These are phyloP conservation scores for Balakata baccata DNA, from an alignment of 345 rosid genomes.

Conservation along the genomic window DNA sequence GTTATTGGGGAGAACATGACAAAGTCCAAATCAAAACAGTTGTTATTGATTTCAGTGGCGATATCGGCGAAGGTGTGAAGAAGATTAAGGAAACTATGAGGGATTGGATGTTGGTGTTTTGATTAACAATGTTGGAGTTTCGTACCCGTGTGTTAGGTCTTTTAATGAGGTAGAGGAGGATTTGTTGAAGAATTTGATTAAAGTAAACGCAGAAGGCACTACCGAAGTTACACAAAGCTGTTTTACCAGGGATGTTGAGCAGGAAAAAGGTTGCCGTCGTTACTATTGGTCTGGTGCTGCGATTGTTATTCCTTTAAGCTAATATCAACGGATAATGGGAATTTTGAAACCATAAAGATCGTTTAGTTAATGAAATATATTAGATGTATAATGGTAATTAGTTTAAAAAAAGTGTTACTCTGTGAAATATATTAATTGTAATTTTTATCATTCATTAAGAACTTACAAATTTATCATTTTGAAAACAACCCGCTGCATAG, in stretches of 20 bases:
- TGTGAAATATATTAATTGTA: no score
- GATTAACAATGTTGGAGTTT: slow-evolving; percentile 85
- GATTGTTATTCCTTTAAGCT: slow-evolving; percentile 76
- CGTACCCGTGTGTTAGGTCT: slow-evolving; percentile 89
- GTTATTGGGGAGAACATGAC: no score
- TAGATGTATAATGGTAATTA: no score
- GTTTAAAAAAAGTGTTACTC: no score
- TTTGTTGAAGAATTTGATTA: slow-evolving; percentile 56
- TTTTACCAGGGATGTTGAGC: slow-evolving; percentile 69
- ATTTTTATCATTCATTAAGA: no score
- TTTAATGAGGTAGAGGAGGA: slow-evolving; percentile 85
- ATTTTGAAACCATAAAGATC: no score
- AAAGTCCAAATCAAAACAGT: slow-evolving; percentile 57
- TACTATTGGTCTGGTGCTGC: slow-evolving; percentile 94
- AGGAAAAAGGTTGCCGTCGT: slow-evolving; percentile 87
- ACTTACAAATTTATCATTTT: no score
- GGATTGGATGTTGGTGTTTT: slow-evolving; percentile 77
- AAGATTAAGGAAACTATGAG: slow-evolving; percentile 56
- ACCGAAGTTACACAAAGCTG: slow-evolving; percentile 86
- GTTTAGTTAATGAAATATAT: no score
- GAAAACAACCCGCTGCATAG: no score
- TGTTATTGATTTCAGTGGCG: slow-evolving; percentile 80
- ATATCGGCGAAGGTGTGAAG: slow-evolving; percentile 67
- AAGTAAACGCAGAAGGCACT: slow-evolving; percentile 84
- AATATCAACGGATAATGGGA: no score